Evolutionary conservation across 2,329 filamentous ascomycete species (phyloP), one percentile per base, ranked within the genome.

Genomic region (Diaporthe longicolla): DNA sequence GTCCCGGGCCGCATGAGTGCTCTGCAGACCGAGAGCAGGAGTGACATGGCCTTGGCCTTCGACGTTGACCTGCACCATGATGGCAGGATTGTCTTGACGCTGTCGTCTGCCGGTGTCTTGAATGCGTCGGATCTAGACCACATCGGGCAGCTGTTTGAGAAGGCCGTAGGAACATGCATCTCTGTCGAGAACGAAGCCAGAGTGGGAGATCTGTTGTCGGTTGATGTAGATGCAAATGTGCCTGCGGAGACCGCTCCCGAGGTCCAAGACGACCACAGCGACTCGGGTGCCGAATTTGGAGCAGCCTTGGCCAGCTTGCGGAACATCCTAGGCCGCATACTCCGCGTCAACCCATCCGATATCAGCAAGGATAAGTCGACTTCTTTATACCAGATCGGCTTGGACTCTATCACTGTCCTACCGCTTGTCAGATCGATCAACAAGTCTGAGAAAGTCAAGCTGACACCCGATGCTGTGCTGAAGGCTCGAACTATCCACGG

Each of bases 391-490:
- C 77, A 76, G 26, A 59, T 78, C 9, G 77, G 77, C 37, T 61
- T 78, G 11, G 77, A 78, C 45, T 78, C 77, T 4, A 76, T 78
- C 70, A 78, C 73, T 52, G 76, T 78, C 2, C 72, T 78, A 7
- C 74, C 77, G 15, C 76, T 78, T 71, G 68, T 78, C 43, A 76
- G 75, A 59, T 50, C 72, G 15, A 35, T 77, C 70, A 74, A 73
- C 70, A 74, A 73, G 54, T 55, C 45, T 3, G 69, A 73, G 19
- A 70, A 58, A 15, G 58, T 77, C 57, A 76, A 73, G 50, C 21
- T 79, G 52, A 74, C 74, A 1, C 72, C 77, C 35, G 71, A 78
- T 69, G 76, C 77, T 13, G 76, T 79, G 8, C 68, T 79, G n/a
- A 73, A 75, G 21, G 76, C 77, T 9, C 77, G 77, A 3, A 78